Conservation (phyloP, 257 asterid genomes). For the Agastache rugosa region DNA sequence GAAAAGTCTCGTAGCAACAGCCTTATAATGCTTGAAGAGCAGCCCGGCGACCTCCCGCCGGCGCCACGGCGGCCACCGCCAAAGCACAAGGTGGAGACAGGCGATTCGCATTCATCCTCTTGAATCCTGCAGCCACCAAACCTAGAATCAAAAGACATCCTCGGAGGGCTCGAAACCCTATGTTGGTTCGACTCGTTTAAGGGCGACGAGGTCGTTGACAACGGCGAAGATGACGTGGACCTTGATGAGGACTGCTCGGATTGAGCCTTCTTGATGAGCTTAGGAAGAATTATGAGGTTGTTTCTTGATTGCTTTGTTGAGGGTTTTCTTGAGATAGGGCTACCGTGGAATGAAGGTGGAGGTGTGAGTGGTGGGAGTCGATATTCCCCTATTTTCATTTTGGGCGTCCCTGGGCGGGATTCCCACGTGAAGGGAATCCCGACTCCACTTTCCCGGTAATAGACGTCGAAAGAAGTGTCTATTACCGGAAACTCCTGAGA, state of each 20-base stretch:
- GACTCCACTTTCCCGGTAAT: constrained; percentile 37
- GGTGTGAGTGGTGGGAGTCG: constrained; percentile 48
- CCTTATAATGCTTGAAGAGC: constrained; percentile 39
- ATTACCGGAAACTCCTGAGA: constrained; percentile 29
- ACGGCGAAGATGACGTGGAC: constrained; percentile 13
- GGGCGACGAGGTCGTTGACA: constrained; percentile 4
- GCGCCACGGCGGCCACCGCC: constrained; percentile 18
- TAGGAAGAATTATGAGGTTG: constrained; percentile 25
- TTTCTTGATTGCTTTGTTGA: constrained; percentile 5
- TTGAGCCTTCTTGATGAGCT: constrained; percentile 29
- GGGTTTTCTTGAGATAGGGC: constrained; percentile 20
- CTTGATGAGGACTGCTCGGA: constrained; percentile 10
- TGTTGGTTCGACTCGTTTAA: background rate
- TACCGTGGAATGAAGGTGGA: constrained; percentile 43
- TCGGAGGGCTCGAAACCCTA: constrained; percentile 23
- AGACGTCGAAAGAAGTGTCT: constrained; percentile 29
- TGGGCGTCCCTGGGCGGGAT: constrained; percentile 50
- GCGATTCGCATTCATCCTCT: constrained; percentile 33
- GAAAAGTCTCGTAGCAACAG: constrained; percentile 29
- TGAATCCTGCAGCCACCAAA: background rate
- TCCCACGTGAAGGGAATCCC: constrained; percentile 49
- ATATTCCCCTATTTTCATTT: constrained; percentile 19
- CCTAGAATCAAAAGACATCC: constrained; percentile 33
- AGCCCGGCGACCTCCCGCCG: constrained; percentile 28
- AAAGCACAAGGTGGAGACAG: constrained; percentile 36